A percentile compares a stretch with the other conserved stretches of the same genome.
Conservation (phyloP, 192 early-diverging fungal species). For the Glomus cerebriforme region DNA sequence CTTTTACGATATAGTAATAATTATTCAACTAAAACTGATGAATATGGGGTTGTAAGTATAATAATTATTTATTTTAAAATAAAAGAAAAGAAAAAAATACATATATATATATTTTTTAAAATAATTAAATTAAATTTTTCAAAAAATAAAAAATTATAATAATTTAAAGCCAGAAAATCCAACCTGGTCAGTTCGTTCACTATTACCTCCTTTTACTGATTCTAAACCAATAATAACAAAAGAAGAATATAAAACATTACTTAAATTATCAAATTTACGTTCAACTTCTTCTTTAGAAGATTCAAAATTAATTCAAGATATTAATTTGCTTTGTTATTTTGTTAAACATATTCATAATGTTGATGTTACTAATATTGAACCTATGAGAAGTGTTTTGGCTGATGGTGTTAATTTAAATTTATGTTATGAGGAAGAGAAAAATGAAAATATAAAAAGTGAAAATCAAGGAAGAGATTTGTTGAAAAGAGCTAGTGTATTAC, state of each 20-base stretch:
- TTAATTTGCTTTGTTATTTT: conserved; percentile 37
- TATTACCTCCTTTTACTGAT: conserved; percentile 13
- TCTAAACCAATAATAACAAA: conserved; percentile 9
- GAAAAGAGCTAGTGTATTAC: neutral
- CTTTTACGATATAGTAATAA: no score
- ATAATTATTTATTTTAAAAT: no score
- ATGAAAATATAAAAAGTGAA: conserved; percentile 18
- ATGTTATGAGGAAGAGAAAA: conserved; percentile 3
- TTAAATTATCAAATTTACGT: conserved; percentile 31
- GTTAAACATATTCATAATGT: conserved; percentile 33
- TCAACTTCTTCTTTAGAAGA: neutral
- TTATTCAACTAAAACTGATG: no score
- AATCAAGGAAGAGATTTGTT: conserved; percentile 23
- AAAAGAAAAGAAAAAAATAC: neutral
- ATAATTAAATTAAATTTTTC: no score
- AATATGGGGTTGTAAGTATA: no score
- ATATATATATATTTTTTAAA: neutral
- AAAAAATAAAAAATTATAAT: no score
- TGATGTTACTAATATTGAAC: conserved; percentile 28
- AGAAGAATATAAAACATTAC: conserved; percentile 33
- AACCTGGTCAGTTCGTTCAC: conserved; percentile 40
- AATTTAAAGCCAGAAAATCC: conserved; percentile 26
- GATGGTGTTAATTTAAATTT: conserved; percentile 18
- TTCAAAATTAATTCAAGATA: conserved; percentile 35
- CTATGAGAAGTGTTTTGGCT: conserved; percentile 38